These are phyloP conservation scores for Camellia sinensis DNA, from an alignment of 148 eudicot genomes.

Conservation along the genomic window DNA sequence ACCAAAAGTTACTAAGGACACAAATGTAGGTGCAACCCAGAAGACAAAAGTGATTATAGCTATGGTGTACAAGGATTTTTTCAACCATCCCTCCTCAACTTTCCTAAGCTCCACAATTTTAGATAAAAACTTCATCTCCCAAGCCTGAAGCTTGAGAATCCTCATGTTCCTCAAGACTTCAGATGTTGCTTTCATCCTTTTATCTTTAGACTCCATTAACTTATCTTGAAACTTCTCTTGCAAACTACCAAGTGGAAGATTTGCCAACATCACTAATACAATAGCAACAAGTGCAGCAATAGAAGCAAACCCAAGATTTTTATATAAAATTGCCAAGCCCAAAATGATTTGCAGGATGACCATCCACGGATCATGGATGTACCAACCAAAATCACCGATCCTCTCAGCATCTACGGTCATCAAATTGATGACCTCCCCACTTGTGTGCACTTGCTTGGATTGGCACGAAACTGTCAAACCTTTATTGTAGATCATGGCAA, in stretches of 20 bases:
- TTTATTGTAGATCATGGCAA: conserved; percentile 52
- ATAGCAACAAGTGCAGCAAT: conserved; percentile 44
- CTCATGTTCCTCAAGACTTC: conserved; percentile 57
- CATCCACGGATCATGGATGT: conserved; percentile 56
- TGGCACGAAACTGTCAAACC: conserved; percentile 49
- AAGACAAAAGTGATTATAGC: conserved; percentile 43
- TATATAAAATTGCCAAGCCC: conserved; percentile 44
- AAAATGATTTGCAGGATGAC: conserved; percentile 42
- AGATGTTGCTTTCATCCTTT: conserved; percentile 49
- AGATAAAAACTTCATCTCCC: conserved; percentile 58
- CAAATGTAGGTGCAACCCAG: conserved; percentile 49
- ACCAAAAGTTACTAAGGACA: conserved; percentile 43
- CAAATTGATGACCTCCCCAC: conserved; percentile 58
- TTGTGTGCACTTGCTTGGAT: conserved; percentile 50
- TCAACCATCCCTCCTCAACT: conserved; percentile 41
- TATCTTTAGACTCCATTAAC: conserved; percentile 47
- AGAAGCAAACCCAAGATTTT: conserved; percentile 51
- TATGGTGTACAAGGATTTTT: conserved; percentile 29
- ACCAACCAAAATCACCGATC: conserved; percentile 44
- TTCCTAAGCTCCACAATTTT: conserved; percentile 40
- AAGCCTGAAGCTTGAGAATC: conserved; percentile 55
- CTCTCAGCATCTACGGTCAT: conserved; percentile 61
- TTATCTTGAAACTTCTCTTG: conserved; percentile 41
- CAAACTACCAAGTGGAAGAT: conserved; percentile 37
- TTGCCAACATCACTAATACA: conserved; percentile 36